These are phyloP conservation scores for Penicillium verrucosum DNA, from an alignment of 2,329 filamentous ascomycete genomes.

Conservation along the genomic window DNA sequence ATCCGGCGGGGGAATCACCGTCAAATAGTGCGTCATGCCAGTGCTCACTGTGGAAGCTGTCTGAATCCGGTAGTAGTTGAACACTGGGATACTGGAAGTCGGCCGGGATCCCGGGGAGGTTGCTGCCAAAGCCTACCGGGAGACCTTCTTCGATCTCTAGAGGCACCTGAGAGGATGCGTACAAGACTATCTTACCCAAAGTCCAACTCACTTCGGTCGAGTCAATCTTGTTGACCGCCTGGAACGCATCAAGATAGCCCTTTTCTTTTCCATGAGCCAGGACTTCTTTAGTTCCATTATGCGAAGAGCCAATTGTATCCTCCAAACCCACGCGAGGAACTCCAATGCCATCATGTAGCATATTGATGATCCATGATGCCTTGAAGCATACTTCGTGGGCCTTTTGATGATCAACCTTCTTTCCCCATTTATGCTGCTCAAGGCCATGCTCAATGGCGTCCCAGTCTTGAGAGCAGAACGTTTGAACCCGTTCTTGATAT, in stretches of 20 bases:
- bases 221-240: constrained; percentile 87
- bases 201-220: constrained; percentile 96
- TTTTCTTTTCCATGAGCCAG: constrained; percentile 67
- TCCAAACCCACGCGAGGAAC: constrained; percentile 83
- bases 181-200: constrained; percentile 91
- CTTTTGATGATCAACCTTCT: constrained; percentile 68
- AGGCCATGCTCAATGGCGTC: constrained; percentile 66
- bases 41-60: constrained; percentile 45
- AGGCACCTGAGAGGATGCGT: constrained; percentile 84
- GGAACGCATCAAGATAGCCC: constrained; percentile 80
- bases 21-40: constrained; percentile 64
- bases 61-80: constrained; percentile 33
- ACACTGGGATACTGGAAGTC: constrained; percentile 77
- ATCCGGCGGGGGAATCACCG: constrained; percentile 64
- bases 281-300: constrained; percentile 71
- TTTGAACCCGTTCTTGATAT: constrained; percentile 78
- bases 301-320: constrained; percentile 49
- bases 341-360: constrained; percentile 93
- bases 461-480: constrained; percentile 87
- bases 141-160: constrained; percentile 58
- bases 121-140: constrained; percentile 91
- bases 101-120: constrained; percentile 62
- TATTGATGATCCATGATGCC: constrained; percentile 94
- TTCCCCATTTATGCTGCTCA: constrained; percentile 64
- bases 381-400: constrained; percentile 95